Evolutionary conservation across 805 yeast genomes (phyloP).

Genomic region (Kodamaea sagamina): DNA sequence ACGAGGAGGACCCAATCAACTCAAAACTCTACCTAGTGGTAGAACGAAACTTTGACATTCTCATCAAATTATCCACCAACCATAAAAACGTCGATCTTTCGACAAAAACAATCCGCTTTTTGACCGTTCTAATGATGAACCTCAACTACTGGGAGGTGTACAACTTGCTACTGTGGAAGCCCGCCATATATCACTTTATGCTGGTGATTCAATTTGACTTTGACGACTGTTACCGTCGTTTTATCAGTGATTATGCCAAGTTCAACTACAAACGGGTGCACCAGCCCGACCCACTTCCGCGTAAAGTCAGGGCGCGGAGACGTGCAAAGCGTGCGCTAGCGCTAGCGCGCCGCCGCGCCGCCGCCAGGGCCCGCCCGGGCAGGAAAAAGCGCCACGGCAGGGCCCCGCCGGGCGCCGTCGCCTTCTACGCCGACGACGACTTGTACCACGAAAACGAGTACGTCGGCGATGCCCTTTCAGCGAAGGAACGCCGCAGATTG

Average conservation of each 20-base stretch:
- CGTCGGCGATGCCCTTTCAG: slow-evolving; percentile 8
- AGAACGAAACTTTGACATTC: slow-evolving; percentile 41
- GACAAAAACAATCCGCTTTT: slow-evolving; percentile 36
- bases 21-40: slow-evolving; percentile 36
- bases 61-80: slow-evolving; percentile 37
- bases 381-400: too few species aligned
- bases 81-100: slow-evolving; percentile 33
- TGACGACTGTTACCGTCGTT: slow-evolving; percentile 40
- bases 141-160: slow-evolving; percentile 48
- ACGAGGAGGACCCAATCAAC: slow-evolving; percentile 28
- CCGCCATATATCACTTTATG: slow-evolving; percentile 43
- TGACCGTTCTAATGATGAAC: slow-evolving; percentile 38
- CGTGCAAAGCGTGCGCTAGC: slow-evolving; percentile 14
- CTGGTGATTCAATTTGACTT: slow-evolving; percentile 41
- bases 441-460: slow-evolving; percentile 5
- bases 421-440: slow-evolving; percentile 8
- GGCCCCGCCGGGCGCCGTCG: slow-evolving; percentile 2
- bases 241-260: slow-evolving; percentile 34
- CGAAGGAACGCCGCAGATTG: slow-evolving; percentile 6
- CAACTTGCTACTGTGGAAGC: slow-evolving; percentile 43
- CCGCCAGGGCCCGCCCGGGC: too few species aligned
- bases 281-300: slow-evolving; percentile 20
- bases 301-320: slow-evolving; percentile 13
- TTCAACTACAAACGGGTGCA: slow-evolving; percentile 25
- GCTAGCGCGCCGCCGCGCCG: slow-evolving; percentile 3